Evolutionary conservation across 176 grass and related monocot species (phyloP), one percentile per base, ranked within the genome.

Genomic region (Poa annua): DNA sequence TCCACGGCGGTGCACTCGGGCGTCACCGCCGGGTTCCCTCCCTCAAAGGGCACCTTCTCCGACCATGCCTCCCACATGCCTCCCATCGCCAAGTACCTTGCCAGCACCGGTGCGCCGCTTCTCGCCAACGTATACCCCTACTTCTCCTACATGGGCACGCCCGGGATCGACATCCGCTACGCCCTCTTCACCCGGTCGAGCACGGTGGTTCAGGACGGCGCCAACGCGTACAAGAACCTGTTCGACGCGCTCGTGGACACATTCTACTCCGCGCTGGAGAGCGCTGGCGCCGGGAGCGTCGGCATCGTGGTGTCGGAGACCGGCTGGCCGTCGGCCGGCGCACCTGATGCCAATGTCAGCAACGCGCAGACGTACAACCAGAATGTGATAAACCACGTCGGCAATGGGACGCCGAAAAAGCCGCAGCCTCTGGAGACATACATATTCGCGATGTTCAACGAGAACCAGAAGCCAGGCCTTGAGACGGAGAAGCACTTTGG

Each of bases 371-470:
- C 67, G 60, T 97, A 97, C 79, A 84, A 82, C 36, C 94, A 92
- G 76, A 92, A 90, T 21, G 65, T 90, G 45, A 80, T 97, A 17
- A 24, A 65, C 44, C 82, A 88, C 82, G 88, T 87, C 13, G 60
- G 70, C 11, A 44, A 3, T 2, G 94, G 94, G 13, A 97, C 94
- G 66, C 94, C 91, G 35, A 83, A 82, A 81, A 82, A 78, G 67
- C 83, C 94, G 17, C 87, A 90, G 83, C 80, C 84, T 39, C 35
- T 90, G 34, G 94, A 92, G 89, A 94, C 92, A 35, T 97, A 90
- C 66, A 49, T 97, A 14, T 94, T 97, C 80, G 94, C 94, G 16
- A 90, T 97, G 83, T 97, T 97, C 66, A 97, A 97, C 76, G 94
- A 97, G 85, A 88, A 97, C 84, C 54, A 83, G 21, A 97, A 94